Conservation (phyloP, 192 early-diverging fungal genomes). For the Spizellomyces punctatus region DNA sequence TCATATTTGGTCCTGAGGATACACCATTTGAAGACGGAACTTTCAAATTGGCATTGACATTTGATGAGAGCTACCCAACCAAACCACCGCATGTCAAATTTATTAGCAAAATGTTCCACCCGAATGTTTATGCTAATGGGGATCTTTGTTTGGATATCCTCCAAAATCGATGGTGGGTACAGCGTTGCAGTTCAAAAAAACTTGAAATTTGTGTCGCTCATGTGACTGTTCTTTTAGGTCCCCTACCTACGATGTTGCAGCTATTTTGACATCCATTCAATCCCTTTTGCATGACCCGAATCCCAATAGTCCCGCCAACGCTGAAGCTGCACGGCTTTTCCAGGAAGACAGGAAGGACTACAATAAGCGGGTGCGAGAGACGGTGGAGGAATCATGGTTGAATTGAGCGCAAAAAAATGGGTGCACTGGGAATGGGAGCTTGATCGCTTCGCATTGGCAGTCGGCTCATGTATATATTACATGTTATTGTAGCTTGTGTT, state of each 20-base stretch:
- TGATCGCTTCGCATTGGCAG: no score
- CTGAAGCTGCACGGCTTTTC: slow-evolving; percentile 92
- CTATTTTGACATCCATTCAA: slow-evolving; percentile 85
- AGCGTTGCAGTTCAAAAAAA: neutral
- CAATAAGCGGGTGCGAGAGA: slow-evolving; percentile 83
- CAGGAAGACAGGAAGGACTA: slow-evolving; percentile 95
- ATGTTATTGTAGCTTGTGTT: no score
- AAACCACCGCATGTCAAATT: slow-evolving; percentile 96
- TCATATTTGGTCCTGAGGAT: slow-evolving; percentile 93
- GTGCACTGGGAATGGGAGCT: no score
- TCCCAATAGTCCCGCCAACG: slow-evolving; percentile 95
- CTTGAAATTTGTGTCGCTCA: neutral
- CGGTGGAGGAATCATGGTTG: slow-evolving; percentile 85
- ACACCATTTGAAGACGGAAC: slow-evolving; percentile 98
- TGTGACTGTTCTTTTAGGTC: slow-evolving; percentile 18
- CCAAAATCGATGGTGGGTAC: slow-evolving; percentile 86
- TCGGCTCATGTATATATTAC: no score
- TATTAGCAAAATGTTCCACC: slow-evolving; percentile 96
- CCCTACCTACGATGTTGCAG: slow-evolving; percentile 36
- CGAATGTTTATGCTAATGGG: slow-evolving; percentile 95
- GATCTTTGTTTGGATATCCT: slow-evolving; percentile 98
- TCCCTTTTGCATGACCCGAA: slow-evolving; percentile 96
- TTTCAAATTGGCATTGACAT: slow-evolving; percentile 90
- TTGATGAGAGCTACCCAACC: slow-evolving; percentile 98
- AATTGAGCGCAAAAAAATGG: slow-evolving; percentile 18